Base-by-base conservation (phyloP, 2,329 filamentous ascomycete species). In the Alternaria burnsii region DNA sequence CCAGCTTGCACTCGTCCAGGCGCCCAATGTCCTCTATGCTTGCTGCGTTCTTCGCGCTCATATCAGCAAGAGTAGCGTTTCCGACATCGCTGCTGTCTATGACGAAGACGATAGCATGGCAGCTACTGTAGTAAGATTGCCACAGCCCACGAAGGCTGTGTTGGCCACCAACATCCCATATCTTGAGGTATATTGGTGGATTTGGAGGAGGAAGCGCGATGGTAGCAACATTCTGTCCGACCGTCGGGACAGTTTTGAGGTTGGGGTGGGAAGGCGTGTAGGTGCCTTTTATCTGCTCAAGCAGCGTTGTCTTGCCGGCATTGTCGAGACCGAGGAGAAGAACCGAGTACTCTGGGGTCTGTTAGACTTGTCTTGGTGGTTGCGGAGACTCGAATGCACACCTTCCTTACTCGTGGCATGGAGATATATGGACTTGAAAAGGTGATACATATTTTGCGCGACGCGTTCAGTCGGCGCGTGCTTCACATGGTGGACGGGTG, bases 141-240 rank as follows among this genome's bases (percentile, higher is more conserved):
- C 95, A 99, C 32, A 98, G 87, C 65, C 91, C 90, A 63, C 95
- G 90, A 75, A 99, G 86, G 28, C 88, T 91, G 75, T 95, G 89
- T 80, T 99, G 95, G 7, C 95, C 95, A 66, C 95, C 95, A 1
- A 99, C 93, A 77, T 99, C 95, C 95, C 95, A 98, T 72, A 99
- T 91, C 84, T 97, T 97, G 75, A 99, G 85, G 83, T 98, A 97
- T 88, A 97, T 94, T 79, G 97, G 93, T 16, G 93, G 91, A 48
- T 76, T 72, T 8, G 76, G 76, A 2, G 73, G 72, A 1, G 76
- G 73, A 24, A 98, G 86, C 22, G 91, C 88, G 76, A 99, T 92
- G 47, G 94, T 95, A 64, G 92, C 91, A 66, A 98, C 94, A 81
- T 98, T 98, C 79, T 98, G 95, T 67, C 95, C 95, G 71, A 98